Evolutionary conservation across 352 stramenopile species (phyloP), one percentile per base, ranked within the genome.

Genomic region (Phytophthora idaei): DNA sequence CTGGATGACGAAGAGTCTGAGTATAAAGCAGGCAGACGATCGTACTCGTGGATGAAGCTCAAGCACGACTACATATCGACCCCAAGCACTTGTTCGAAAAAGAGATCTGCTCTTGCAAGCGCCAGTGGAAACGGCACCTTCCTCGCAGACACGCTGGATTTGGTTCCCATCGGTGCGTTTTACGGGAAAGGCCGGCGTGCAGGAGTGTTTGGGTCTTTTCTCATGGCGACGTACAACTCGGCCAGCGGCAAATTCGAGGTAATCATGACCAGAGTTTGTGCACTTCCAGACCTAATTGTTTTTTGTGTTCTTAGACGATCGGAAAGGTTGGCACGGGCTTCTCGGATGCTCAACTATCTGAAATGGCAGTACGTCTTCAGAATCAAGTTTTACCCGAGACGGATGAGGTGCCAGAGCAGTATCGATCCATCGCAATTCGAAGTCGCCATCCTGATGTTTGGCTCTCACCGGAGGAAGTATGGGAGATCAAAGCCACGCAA

Each of bases 401-500:
- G 49, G 46, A 74, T 29, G 17, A 79, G 74, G 71, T 98, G 83
- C 80, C 93, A 76, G 73, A 65, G 7, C 32, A 62, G 29, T 79
- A 77, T 76, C 54, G 64, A 36, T 82, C 64, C 12, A 60, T 71
- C 28, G 45, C 67, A 2, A 97, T 62, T 77, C 80, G 31, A 73
- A 98, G 78, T 57, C 76, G 71, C n/a, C 76, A 83, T 51, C 90
- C 92, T 2, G 92, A 98, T 62, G 86, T 97, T 51, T 99, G 97
- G 98, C 95, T 99, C 44, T 79, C 90, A 12, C 88, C 96, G 2
- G 79, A 66, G 2, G 84, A 98, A 69, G 97, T 99, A 14, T 99
- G 98, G 98, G 98, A 99, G 75, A 95, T 99, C 36, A 98, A 98
- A 70, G 98, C 97, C 10, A 98, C 98, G 9, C 98, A 99, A 76